These are phyloP conservation scores for Helianthus tuberosus DNA, from an alignment of 129 eudicot genomes.

Conservation along the genomic window DNA sequence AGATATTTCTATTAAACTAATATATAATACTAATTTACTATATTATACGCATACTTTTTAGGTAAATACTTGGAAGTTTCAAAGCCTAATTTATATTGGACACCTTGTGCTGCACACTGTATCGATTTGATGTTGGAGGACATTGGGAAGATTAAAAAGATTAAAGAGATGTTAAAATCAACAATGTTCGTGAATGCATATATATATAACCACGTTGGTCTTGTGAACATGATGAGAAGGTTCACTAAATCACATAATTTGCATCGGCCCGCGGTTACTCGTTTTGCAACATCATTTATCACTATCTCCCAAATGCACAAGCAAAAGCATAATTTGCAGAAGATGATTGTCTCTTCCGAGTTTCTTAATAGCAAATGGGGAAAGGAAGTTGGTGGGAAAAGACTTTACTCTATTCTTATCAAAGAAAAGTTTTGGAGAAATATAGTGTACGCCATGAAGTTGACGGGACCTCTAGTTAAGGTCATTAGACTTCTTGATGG, in stretches of 20 bases:
- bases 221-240: background rate
- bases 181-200: background rate
- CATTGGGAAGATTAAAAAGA: background rate
- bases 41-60: no score
- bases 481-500: conserved; percentile 5
- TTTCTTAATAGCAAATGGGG: background rate
- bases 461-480: conserved; percentile 3
- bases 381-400: background rate
- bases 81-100: background rate
- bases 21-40: no score
- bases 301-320: conserved; percentile 11
- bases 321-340: background rate
- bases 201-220: background rate
- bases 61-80: background rate
- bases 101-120: background rate
- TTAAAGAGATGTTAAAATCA: background rate
- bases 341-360: background rate
- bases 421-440: conserved; percentile 15
- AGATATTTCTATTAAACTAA: no score
- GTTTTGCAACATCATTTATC: conserved; percentile 28
- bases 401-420: background rate
- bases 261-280: background rate
- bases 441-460: background rate
- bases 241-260: background rate
- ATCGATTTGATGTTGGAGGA: background rate